These are phyloP conservation scores for Chaetothyriales sp. DNA, from an alignment of 2,329 filamentous ascomycete species.

Conservation along the genomic window DNA sequence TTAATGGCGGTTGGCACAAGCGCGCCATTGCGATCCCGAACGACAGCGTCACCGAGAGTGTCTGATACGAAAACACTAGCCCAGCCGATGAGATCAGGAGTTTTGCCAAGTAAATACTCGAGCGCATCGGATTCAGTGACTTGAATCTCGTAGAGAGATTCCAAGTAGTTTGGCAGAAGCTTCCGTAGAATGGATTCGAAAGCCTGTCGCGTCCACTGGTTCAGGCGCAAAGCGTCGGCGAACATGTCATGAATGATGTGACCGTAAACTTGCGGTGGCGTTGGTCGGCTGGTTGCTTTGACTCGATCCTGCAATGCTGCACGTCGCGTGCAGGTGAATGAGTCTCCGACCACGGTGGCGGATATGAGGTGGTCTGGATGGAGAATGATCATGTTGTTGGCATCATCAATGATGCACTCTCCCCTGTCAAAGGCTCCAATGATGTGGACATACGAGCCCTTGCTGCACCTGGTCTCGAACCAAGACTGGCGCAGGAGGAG, in stretches of 20 bases:
- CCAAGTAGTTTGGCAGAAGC: slow-evolving; percentile 63
- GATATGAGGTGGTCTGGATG: slow-evolving; percentile 94
- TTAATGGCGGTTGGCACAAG: slow-evolving; percentile 72
- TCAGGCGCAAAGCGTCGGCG: slow-evolving; percentile 72
- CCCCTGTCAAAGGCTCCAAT: slow-evolving; percentile 64
- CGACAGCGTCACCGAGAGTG: slow-evolving; percentile 53
- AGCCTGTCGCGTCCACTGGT: slow-evolving; percentile 62
- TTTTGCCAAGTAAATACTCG: slow-evolving; percentile 69
- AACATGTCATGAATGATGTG: slow-evolving; percentile 92
- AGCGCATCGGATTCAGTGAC: slow-evolving; percentile 58
- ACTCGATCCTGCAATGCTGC: slow-evolving; percentile 90
- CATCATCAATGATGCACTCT: slow-evolving; percentile 70
- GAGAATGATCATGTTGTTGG: slow-evolving; percentile 70
- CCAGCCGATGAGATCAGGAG: slow-evolving; percentile 71
- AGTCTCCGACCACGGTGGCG: slow-evolving; percentile 90
- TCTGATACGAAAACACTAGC: slow-evolving; percentile 65
- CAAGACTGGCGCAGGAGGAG: slow-evolving; percentile 75
- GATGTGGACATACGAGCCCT: slow-evolving; percentile 69
- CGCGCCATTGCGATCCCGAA: slow-evolving; percentile 65
- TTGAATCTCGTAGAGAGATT: slow-evolving; percentile 79
- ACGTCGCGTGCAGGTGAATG: slow-evolving; percentile 77
- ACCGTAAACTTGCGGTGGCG: slow-evolving; percentile 74
- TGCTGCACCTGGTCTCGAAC: slow-evolving; percentile 64
- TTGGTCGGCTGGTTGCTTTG: slow-evolving; percentile 73
- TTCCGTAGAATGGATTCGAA: slow-evolving; percentile 53